phyloP scores from a whole-genome alignment of 257 asterid genomes.

The Pogostemon cablin region DNA sequence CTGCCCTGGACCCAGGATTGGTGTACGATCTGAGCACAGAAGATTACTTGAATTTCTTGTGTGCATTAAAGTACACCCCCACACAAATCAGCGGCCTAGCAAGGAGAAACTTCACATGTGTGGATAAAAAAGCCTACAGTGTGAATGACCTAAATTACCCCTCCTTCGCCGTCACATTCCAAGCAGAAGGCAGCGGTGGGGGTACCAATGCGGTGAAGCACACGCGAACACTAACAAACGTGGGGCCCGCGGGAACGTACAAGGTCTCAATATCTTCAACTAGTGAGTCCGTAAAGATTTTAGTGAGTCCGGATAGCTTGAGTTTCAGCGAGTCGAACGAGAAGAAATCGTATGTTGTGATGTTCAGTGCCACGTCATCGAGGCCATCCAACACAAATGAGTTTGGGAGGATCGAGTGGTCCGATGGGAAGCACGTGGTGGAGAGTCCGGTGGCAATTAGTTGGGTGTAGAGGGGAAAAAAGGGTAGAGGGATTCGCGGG shows the following conservation, averaged over 20 bases:
- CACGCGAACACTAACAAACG: slow-evolving; percentile 77
- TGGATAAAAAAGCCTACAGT: slow-evolving; percentile 49
- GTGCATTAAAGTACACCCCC: slow-evolving; percentile 72
- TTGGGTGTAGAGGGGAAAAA: slow-evolving; percentile 49
- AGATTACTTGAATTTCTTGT: slow-evolving; percentile 67
- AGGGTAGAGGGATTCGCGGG: slow-evolving; percentile 23
- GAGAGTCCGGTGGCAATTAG: slow-evolving; percentile 83
- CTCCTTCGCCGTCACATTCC: slow-evolving; percentile 62
- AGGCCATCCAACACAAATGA: slow-evolving; percentile 57
- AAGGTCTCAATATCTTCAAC: slow-evolving; percentile 53
- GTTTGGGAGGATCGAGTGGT: slow-evolving; percentile 87
- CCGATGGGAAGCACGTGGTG: slow-evolving; percentile 80
- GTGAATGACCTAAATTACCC: slow-evolving; percentile 85
- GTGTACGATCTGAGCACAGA: slow-evolving; percentile 61
- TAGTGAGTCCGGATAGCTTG: slow-evolving; percentile 64
- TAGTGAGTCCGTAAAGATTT: slow-evolving; percentile 47
- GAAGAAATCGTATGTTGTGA: slow-evolving; percentile 71
- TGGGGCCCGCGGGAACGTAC: slow-evolving; percentile 73
- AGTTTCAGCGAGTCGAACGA: slow-evolving; percentile 53
- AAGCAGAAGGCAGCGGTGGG: slow-evolving; percentile 32
- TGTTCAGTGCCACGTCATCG: slow-evolving; percentile 48
- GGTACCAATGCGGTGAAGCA: slow-evolving; percentile 51
- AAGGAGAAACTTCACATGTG: slow-evolving; percentile 67
- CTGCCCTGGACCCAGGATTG: slow-evolving; percentile 84
- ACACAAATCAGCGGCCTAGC: slow-evolving; percentile 66